These are phyloP conservation scores for Lathyrus aphaca DNA, from an alignment of 306 rosid genomes.

Conservation along the genomic window DNA sequence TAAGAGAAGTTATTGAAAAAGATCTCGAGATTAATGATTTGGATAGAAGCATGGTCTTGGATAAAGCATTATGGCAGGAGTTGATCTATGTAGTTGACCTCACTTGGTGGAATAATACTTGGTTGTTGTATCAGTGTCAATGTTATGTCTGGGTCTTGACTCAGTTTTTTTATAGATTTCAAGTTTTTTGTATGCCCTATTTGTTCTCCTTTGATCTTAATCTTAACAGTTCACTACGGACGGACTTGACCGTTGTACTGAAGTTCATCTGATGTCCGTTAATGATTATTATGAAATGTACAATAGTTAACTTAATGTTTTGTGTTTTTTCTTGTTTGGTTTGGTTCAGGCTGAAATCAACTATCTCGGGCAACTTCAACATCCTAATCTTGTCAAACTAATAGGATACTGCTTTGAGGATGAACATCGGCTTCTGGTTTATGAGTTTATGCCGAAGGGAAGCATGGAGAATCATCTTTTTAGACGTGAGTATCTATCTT, in stretches of 20 bases:
- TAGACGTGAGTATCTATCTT: constrained; percentile 66
- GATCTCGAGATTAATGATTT: too few species aligned
- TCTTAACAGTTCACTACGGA: constrained; percentile 12
- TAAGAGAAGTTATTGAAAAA: too few species aligned
- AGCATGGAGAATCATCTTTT: constrained; percentile 96
- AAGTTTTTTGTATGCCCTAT: not conserved
- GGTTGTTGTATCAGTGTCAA: not conserved
- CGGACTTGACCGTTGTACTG: constrained; percentile 21
- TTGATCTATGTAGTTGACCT: too few species aligned
- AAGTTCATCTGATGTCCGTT: constrained; percentile 20
- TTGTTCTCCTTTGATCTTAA: constrained; percentile 10
- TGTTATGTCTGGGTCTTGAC: not conserved
- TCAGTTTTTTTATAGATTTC: not conserved
- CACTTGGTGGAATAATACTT: too few species aligned
- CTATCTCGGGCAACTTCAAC: constrained; percentile 87
- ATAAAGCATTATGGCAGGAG: too few species aligned
- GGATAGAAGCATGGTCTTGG: too few species aligned
- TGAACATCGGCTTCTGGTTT: constrained; percentile 84
- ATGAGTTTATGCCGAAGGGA: constrained; percentile 97
- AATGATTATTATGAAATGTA: constrained; percentile 24
- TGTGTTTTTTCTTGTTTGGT: not conserved
- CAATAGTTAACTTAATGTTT: constrained; percentile 24
- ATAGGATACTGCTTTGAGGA: constrained; percentile 93
- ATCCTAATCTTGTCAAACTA: constrained; percentile 93
- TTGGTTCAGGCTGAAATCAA: constrained; percentile 82